Evolutionary conservation across 768 basidiomycete genomes (phyloP).

Genomic region (Vararia minispora): DNA sequence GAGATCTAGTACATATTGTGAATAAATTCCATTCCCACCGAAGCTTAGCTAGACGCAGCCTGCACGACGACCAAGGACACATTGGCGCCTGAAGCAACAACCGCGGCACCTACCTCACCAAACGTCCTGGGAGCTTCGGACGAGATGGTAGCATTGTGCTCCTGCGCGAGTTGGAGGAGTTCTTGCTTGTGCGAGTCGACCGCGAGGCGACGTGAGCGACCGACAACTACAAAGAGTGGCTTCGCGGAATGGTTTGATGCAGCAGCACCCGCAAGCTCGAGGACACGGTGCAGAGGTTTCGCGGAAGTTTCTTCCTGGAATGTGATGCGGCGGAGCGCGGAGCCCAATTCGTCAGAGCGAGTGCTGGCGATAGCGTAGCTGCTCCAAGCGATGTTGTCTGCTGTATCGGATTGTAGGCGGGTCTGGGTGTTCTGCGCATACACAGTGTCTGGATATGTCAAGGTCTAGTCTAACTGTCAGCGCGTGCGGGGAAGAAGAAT

Average conservation of each 20-base stretch:
- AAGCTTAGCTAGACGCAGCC: too few relatives aligned
- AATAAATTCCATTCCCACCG: too few relatives aligned
- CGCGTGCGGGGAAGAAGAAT: not conserved
- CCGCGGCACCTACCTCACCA: constrained; percentile 63
- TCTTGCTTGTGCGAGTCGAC: constrained; percentile 50
- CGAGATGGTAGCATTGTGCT: constrained; percentile 30
- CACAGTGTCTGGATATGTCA: constrained; percentile 54
- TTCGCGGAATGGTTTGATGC: constrained; percentile 23
- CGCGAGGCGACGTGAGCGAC: constrained; percentile 65
- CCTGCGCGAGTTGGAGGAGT: constrained; percentile 35
- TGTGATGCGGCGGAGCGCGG: constrained; percentile 49
- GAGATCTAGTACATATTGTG: too few relatives aligned
- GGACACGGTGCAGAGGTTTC: constrained; percentile 44
- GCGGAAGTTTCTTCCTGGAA: constrained; percentile 43
- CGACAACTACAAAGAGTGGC: constrained; percentile 51
- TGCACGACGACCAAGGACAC: constrained; percentile 49
- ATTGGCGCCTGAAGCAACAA: constrained; percentile 42
- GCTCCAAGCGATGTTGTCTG: constrained; percentile 72
- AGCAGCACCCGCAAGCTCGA: constrained; percentile 28
- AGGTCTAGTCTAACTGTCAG: constrained; percentile 25
- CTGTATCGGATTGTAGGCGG: constrained; percentile 65
- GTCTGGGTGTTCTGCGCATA: constrained; percentile 61
- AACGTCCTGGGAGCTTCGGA: constrained; percentile 59
- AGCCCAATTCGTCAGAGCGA: constrained; percentile 19
- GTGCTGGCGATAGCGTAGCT: constrained; percentile 34